phyloP scores from a whole-genome alignment of 768 basidiomycete species.

The Tricholoma terreum region DNA sequence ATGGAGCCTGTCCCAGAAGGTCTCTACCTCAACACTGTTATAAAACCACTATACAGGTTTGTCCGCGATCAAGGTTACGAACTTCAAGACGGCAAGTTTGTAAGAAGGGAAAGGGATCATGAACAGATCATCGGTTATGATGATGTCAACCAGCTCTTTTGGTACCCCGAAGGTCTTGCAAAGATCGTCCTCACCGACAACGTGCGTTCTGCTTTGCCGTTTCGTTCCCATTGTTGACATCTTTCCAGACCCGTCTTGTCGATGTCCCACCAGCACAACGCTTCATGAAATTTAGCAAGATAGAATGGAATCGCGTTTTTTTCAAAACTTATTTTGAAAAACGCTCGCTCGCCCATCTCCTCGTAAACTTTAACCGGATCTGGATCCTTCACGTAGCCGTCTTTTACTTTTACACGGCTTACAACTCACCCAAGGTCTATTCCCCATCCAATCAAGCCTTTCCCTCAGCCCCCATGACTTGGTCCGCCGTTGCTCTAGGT shows the following conservation, averaged over 20 bases:
- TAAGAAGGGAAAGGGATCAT: conserved; percentile 92
- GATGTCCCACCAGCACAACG: conserved; percentile 91
- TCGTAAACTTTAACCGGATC: conserved; percentile 98
- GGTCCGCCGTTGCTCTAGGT: conserved; percentile 94
- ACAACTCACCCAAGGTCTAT: conserved; percentile 92
- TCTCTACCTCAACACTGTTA: conserved; percentile 83
- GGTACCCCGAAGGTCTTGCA: conserved; percentile 98
- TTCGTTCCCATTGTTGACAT: conserved; percentile 4
- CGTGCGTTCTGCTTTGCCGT: conserved; percentile 40
- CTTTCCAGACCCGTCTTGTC: conserved; percentile 76
- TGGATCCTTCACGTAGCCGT: conserved; percentile 95
- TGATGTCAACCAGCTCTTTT: conserved; percentile 98
- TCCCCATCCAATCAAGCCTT: conserved; percentile 59
- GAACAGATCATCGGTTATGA: conserved; percentile 98
- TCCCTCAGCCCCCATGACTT: conserved; percentile 87
- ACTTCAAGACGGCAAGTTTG: conserved; percentile 91
- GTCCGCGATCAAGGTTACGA: conserved; percentile 98
- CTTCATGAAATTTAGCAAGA: conserved; percentile 85
- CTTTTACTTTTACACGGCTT: conserved; percentile 98
- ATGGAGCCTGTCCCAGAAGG: conserved; percentile 94
- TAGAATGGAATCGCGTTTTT: conserved; percentile 94
- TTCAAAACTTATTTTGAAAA: conserved; percentile 99
- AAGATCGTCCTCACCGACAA: conserved; percentile 88
- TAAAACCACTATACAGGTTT: conserved; percentile 94
- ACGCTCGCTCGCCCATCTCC: conserved; percentile 86